These are phyloP conservation scores for Diutina catenulata DNA, from an alignment of 1,139 yeast genomes.

Conservation along the genomic window DNA sequence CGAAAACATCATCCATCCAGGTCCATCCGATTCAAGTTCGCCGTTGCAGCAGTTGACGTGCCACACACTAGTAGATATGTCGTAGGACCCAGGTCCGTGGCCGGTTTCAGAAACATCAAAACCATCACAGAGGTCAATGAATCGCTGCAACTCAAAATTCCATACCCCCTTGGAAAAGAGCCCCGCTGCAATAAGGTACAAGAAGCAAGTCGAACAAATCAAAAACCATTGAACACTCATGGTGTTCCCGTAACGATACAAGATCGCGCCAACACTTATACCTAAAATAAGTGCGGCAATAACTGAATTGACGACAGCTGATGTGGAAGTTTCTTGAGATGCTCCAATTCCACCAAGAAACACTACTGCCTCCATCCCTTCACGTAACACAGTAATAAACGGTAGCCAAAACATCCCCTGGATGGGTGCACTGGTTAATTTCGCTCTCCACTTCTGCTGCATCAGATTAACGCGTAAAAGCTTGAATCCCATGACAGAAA, in stretches of 20 bases:
- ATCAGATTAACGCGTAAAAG: slow-evolving; percentile 26
- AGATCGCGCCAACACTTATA: slow-evolving; percentile 20
- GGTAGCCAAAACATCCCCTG: slow-evolving; percentile 13
- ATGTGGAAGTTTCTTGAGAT: slow-evolving; percentile 19
- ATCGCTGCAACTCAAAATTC: slow-evolving; percentile 32
- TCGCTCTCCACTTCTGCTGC: slow-evolving; percentile 11
- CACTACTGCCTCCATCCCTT: slow-evolving; percentile 37
- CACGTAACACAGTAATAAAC: slow-evolving; percentile 32
- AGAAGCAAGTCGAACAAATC: slow-evolving; percentile 27
- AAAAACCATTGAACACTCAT: slow-evolving; percentile 31
- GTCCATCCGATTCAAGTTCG: slow-evolving; percentile 35
- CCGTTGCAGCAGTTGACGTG: slow-evolving; percentile 37
- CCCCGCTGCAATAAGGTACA: slow-evolving; percentile 35
- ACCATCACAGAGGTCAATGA: slow-evolving; percentile 30
- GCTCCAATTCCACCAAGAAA: slow-evolving; percentile 35
- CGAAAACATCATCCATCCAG: slow-evolving; percentile 31
- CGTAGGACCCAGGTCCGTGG: slow-evolving; percentile 36
- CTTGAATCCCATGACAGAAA: slow-evolving; percentile 34
- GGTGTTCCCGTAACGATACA: slow-evolving; percentile 32
- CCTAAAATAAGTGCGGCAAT: slow-evolving; percentile 23
- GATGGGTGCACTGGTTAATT: slow-evolving; percentile 5
- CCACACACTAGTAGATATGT: slow-evolving; percentile 29
- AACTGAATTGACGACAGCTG: slow-evolving; percentile 23
- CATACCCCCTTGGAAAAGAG: slow-evolving; percentile 35
- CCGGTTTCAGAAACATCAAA: slow-evolving; percentile 37